Percentiles rank a stretch among this genome's conserved stretches.
These are phyloP conservation scores for Phaeotremella skinneri DNA, from an alignment of 768 basidiomycete genomes.

Conservation along the genomic window DNA sequence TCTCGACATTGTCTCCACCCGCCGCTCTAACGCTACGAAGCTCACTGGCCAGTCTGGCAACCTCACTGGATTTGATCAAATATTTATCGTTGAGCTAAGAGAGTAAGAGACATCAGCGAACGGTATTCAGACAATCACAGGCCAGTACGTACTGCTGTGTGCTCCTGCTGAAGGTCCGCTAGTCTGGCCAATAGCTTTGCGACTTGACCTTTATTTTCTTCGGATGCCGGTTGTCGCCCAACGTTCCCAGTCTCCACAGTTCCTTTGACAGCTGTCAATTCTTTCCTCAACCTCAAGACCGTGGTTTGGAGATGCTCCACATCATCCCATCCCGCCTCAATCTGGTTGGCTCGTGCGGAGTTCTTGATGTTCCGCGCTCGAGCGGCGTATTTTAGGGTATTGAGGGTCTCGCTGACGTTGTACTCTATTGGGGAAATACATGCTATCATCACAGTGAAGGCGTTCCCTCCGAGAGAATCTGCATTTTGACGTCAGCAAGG, in stretches of 20 bases:
- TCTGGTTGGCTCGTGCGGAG: conserved; percentile 82
- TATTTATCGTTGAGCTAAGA: conserved; percentile 41
- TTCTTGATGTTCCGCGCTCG: conserved; percentile 98
- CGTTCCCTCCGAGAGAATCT: conserved; percentile 94
- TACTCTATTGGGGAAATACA: conserved; percentile 95
- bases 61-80: conserved; percentile 42
- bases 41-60: conserved; percentile 42
- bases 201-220: conserved; percentile 59
- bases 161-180: conserved; percentile 79
- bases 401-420: conserved; percentile 87
- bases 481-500: conserved; percentile 9
- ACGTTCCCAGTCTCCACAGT: conserved; percentile 5
- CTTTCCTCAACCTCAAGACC: conserved; percentile 78
- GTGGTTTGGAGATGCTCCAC: conserved; percentile 91
- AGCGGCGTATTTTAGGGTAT: conserved; percentile 83
- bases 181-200: conserved; percentile 77
- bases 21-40: conserved; percentile 28
- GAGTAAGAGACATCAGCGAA: conserved; percentile 5
- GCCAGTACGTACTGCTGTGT: conserved; percentile 67
- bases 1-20: conserved; percentile 38
- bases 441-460: conserved; percentile 97
- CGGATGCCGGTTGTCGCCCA: conserved; percentile 39
- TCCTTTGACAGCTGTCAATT: conserved; percentile 65
- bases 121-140: not conserved
- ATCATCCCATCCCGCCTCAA: conserved; percentile 98